Evolutionary conservation across 805 yeast genomes (phyloP), one percentile per base, ranked within the genome.

Genomic region (Schizosaccharomyces octosporus): DNA sequence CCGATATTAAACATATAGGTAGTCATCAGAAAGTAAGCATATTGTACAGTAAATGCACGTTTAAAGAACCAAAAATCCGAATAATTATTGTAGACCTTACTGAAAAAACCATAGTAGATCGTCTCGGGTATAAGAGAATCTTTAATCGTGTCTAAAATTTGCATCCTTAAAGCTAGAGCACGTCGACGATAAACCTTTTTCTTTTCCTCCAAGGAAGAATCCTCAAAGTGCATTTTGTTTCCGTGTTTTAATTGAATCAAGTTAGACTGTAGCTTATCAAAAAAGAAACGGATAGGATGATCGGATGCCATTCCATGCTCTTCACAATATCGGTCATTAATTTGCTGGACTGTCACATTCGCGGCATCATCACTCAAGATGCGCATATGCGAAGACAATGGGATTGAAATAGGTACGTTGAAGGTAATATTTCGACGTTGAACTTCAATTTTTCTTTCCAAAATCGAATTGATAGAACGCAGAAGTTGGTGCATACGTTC

Each of bases 1-100:
- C 87, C 87, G 67, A 93, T 86, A 72, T 95, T 83, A 85, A 93
- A 81, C 88, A 90, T 84, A 68, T 87, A 87, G 0, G 97, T 86
- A 78, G 89, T 82, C 71, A 90, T 90, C 55, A 87, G 81, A 67
- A 93, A 85, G 0, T 95, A 82, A 4, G 97, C 97, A 72, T 90
- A 93, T 71, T 89, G 95, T 32, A 95, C 83, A 4, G 96, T 81
- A 69, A 93, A 94, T 69, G 89, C 96, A 67, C 88, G 87, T 64
- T 97, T 80, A 82, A 94, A 93, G 61, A 90, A 73, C 98, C 98
- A 93, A 76, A 90, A 93, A 68, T 90, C 97, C 21, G 27, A 45
- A 17, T 45, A 45, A n/a, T 17, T 45, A 71, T 85, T 96, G 70
- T 84, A 94, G 82, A 73, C 5, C 76, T 77, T 62, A 83, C 70